Base-by-base conservation (phyloP, 306 rosid species). In the Lathyrus aphaca region DNA sequence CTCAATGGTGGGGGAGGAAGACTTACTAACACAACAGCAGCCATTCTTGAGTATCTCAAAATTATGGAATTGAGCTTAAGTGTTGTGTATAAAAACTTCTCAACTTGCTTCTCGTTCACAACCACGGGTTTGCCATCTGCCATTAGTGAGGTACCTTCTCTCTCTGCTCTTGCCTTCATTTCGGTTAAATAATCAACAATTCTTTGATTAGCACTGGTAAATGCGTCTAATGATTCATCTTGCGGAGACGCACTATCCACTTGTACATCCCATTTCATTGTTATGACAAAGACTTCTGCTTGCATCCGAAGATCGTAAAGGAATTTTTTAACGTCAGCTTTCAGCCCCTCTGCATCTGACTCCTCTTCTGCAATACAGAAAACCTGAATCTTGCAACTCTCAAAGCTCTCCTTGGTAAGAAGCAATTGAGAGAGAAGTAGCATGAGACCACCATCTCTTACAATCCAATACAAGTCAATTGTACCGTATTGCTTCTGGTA, bases 361-460 rank as follows among this genome's bases (percentile, higher is more conserved):
- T 91, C 99, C 53, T 95, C 99, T 82, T 95, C 99, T 0, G 99
- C 97, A 65, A 95, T 91, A 87, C 99, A 95, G 80, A 87, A 95
- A 17, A 95, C 99, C 71, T 95, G 99, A 81, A 95, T 95, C 82
- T 95, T 95, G 72, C 97, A 95, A 81, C 94, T 89, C 73, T 95
- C 99, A 67, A 94, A 94, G 79, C 86, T 91, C 14, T 79, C 97
- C 76, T 94, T 94, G 11, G 97, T 94, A 29, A 94, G 99, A 69
- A 94, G 96, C 62, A 94, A 94, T 73, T 94, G 99, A 71, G 99
- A 94, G 68, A 94, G 99, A 51, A 94, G 97, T 42, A 94, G 88
- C 99, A 94, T 94, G 62, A 94, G 96, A 64, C 99, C 99, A 13
- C 99, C 99, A 49, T 94, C 99, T 79, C 97, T 88, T 61, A 94